These are phyloP conservation scores for Vaccinium corymbosum DNA, from an alignment of 148 eudicot species.

Conservation along the genomic window DNA sequence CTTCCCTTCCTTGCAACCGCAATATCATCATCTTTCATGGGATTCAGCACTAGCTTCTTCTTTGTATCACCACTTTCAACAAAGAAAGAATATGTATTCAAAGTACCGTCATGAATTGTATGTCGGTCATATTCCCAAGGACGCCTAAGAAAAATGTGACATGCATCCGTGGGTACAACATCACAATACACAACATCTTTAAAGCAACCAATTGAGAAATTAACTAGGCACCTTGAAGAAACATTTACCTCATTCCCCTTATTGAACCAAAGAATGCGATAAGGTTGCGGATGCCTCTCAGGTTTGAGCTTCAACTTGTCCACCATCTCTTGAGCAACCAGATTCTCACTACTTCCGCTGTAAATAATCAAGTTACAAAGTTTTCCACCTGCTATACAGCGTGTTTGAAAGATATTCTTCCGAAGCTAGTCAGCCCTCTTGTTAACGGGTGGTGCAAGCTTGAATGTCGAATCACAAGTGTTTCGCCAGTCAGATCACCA, in stretches of 20 bases:
- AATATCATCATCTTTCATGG: background rate
- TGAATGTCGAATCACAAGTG: background rate
- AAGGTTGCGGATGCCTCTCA: background rate
- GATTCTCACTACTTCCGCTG: background rate
- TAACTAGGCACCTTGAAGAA: background rate
- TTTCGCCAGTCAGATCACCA: background rate
- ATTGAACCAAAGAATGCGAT: constrained; percentile 4
- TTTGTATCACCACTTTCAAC: background rate
- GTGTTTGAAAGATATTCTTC: constrained; percentile 3
- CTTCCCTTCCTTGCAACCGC: background rate
- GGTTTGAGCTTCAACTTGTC: background rate
- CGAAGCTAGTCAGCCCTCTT: background rate
- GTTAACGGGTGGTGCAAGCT: background rate
- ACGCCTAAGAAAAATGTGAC: background rate
- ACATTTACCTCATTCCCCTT: background rate
- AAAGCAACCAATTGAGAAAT: background rate
- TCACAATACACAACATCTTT: background rate
- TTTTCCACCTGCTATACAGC: background rate
- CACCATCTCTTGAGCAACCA: background rate
- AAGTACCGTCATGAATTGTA: background rate
- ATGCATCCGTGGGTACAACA: background rate
- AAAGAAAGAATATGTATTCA: background rate
- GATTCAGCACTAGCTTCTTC: background rate
- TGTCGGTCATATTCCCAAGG: background rate
- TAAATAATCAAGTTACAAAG: constrained; percentile 6